Percentiles rank a stretch among this genome's conserved stretches.
Evolutionary conservation across 768 basidiomycete genomes (phyloP).

Genomic region (Crepidotus variabilis): DNA sequence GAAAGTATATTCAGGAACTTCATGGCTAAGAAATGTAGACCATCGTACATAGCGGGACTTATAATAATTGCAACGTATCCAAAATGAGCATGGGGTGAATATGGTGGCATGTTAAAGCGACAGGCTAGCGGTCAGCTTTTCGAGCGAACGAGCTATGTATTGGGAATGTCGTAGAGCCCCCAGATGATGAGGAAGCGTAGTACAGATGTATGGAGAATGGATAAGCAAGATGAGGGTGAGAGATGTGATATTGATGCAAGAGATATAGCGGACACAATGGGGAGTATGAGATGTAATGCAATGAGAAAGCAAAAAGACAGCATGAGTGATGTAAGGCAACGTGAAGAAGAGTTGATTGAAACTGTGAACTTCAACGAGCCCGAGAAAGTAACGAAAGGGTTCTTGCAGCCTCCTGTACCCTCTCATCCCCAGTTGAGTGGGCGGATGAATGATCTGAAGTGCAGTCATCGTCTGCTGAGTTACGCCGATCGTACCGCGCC

Average conservation of each 20-base stretch:
- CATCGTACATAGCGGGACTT: too few relatives aligned
- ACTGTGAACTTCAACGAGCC: constrained; percentile 11
- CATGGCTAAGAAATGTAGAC: too few relatives aligned
- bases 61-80: background rate
- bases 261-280: background rate
- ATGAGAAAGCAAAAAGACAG: constrained; percentile 1
- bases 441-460: constrained; percentile 7
- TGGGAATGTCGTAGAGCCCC: background rate
- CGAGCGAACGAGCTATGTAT: background rate
- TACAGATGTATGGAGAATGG: background rate
- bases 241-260: background rate
- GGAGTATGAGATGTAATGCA: constrained; percentile 1
- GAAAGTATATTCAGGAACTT: too few relatives aligned
- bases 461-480: constrained; percentile 12
- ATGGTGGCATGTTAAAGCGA: background rate
- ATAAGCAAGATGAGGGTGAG: background rate
- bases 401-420: constrained; percentile 18
- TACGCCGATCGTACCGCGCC: constrained; percentile 6
- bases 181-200: background rate
- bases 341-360: background rate
- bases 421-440: constrained; percentile 11
- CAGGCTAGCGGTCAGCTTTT: background rate
- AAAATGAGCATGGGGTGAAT: background rate
- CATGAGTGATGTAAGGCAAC: background rate
- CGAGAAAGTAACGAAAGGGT: constrained; percentile 20